Conservation (phyloP, 192 early-diverging fungal species). For the Coemansia furcata region DNA sequence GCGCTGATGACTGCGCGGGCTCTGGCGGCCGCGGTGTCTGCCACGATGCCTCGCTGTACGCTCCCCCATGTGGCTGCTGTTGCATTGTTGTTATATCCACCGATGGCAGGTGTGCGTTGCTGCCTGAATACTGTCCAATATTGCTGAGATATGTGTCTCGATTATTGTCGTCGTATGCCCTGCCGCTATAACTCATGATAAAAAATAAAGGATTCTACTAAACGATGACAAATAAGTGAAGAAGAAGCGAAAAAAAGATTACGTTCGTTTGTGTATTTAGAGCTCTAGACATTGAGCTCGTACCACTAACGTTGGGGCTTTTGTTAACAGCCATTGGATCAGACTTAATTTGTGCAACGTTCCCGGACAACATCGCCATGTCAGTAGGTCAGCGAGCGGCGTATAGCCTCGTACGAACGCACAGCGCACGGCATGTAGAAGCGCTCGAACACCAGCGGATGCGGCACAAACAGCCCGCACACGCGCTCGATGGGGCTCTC, state of each 20-base stretch:
- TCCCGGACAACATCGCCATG: not conserved
- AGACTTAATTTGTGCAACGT: not conserved
- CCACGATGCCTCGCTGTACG: slow-evolving; percentile 40
- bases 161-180: not conserved
- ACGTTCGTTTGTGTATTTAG: not conserved
- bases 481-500: slow-evolving; percentile 91
- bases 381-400: slow-evolving; percentile 71
- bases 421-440: slow-evolving; percentile 89
- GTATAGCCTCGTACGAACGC: slow-evolving; percentile 85
- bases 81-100: slow-evolving; percentile 41
- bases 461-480: slow-evolving; percentile 86
- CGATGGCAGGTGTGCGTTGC: slow-evolving; percentile 1
- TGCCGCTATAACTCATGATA: not conserved
- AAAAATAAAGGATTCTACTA: not conserved
- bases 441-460: slow-evolving; percentile 90
- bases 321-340: not conserved
- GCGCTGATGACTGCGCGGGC: not conserved
- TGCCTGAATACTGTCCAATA: not conserved
- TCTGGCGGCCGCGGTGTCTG: not conserved
- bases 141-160: not conserved
- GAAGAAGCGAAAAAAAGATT: not conserved
- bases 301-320: not conserved
- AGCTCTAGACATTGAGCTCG: not conserved
- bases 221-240: not conserved
- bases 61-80: slow-evolving; percentile 14